Conservation (phyloP, 176 grass and related monocot genomes). For the Carex pumila region DNA sequence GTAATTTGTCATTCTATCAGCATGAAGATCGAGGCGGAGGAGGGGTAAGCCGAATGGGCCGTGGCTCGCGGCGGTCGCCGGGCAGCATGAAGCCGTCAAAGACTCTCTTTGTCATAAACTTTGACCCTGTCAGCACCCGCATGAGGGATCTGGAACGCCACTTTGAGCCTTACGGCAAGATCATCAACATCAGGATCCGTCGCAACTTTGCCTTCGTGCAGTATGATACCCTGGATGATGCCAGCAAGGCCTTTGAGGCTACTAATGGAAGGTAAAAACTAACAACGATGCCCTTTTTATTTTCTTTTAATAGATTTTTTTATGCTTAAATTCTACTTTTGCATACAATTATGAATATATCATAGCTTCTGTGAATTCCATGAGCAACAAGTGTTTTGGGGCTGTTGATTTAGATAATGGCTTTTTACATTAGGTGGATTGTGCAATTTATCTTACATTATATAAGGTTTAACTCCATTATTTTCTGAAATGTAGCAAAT, state of each 20-base stretch:
- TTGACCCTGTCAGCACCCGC: conserved; percentile 89
- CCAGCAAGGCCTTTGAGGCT: conserved; percentile 77
- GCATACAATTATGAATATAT: conserved; percentile 1
- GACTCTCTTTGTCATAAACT: conserved; percentile 98
- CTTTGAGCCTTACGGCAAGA: conserved; percentile 88
- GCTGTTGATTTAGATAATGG: neutral
- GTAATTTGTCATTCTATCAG: conserved; percentile 8
- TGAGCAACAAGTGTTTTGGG: neutral
- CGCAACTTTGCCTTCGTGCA: conserved; percentile 94
- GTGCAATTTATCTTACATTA: neutral
- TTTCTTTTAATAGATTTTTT: neutral
- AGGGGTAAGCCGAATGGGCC: conserved; percentile 33
- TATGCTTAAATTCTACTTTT: neutral
- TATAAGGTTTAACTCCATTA: neutral
- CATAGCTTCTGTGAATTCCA: neutral
- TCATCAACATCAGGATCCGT: conserved; percentile 77
- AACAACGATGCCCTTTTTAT: neutral
- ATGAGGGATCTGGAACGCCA: conserved; percentile 84
- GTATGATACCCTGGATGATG: conserved; percentile 86
- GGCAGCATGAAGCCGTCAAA: conserved; percentile 66
- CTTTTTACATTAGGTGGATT: neutral
- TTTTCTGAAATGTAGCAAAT: conserved; percentile 42
- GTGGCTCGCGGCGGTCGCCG: conserved; percentile 67
- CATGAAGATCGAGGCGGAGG: conserved; percentile 73
- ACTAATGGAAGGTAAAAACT: conserved; percentile 61